Base-by-base conservation (phyloP, 2,329 filamentous ascomycete species). In the Aspergillus cejpii region DNA sequence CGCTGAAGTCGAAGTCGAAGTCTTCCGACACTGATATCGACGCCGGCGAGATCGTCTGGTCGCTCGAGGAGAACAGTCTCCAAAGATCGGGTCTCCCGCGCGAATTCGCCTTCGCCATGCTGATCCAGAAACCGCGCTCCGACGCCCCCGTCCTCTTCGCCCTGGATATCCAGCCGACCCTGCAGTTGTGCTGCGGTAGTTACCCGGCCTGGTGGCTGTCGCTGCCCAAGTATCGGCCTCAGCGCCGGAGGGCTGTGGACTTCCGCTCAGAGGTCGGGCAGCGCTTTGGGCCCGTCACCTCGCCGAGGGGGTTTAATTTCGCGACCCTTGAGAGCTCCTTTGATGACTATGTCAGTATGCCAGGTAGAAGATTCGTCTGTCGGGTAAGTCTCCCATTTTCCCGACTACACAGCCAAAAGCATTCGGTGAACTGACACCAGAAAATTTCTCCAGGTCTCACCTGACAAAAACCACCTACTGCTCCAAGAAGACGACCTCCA, bases 61-160 rank as follows among this genome's bases (percentile, higher is more conserved):
- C 73, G 3, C 60, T 76, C 1, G 70, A 74, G 43, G 73, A 76
- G 42, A 76, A 76, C 44, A 49, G 54, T 28, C 57, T 75, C 6
- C 73, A 76, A 50, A 64, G 67, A 19, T 73, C 71, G 3, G 74
- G 74, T 2, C 55, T 76, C 3, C 74, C 74, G 7, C 65, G 73
- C 6, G 74, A 76, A 45, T 74, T 76, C 39, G 74, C 74, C 2
- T 75, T 76, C 51, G 72, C 73, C 12, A 66, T 76, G 60, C 56
- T 76, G 5, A 59, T 76, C 7, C 66, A 72, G 41, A 74, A 73
- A 45, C 70, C 69, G 5, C 55, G 63, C 6, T 55, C 64, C n/a
- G 57, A 67, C 19, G 67, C 65, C 45, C 61, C 64, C 4, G 52
- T 74, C 8, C 43, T 48, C 1, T 58, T 74, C 42, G 63, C 59